These are phyloP conservation scores for Triticum monococcum DNA, from an alignment of 176 grass and related monocot species.

Conservation along the genomic window DNA sequence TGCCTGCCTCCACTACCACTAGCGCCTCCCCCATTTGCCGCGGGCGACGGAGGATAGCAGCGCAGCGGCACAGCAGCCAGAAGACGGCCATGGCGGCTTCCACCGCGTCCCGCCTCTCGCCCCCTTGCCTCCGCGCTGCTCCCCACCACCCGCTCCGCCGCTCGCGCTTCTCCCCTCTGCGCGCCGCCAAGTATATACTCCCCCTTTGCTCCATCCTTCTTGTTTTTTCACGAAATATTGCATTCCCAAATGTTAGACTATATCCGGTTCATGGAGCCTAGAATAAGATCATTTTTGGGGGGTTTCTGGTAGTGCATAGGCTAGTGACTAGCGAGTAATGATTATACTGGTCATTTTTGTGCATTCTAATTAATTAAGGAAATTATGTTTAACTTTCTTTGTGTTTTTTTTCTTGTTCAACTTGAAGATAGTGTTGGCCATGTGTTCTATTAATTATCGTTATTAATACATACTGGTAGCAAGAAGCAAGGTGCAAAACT, in stretches of 20 bases:
- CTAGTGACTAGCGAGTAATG: not conserved
- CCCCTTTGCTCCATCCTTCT: not conserved
- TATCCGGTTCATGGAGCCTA: no score
- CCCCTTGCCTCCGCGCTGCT: not conserved
- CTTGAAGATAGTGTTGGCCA: not conserved
- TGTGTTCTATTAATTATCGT: not conserved
- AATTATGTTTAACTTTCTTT: not conserved
- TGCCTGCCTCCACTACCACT: constrained; percentile 28
- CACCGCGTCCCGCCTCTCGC: constrained; percentile 34
- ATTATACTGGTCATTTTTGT: not conserved
- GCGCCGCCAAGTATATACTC: constrained; percentile 40
- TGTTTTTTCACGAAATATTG: not conserved
- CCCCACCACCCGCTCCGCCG: not conserved
- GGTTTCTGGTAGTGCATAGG: no score
- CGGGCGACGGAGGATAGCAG: constrained; percentile 32
- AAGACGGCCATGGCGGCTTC: constrained; percentile 35
- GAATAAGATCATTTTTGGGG: no score
- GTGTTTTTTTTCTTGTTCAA: not conserved
- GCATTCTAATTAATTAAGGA: not conserved
- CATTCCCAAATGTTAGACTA: not conserved
- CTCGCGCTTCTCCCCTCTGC: constrained; percentile 30
- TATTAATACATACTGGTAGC: not conserved
- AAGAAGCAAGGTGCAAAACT: constrained; percentile 12
- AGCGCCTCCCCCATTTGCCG: constrained; percentile 10
- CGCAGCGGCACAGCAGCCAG: not conserved